Conservation (phyloP, 768 basidiomycete species). For the Amanita subjunquillea region DNA sequence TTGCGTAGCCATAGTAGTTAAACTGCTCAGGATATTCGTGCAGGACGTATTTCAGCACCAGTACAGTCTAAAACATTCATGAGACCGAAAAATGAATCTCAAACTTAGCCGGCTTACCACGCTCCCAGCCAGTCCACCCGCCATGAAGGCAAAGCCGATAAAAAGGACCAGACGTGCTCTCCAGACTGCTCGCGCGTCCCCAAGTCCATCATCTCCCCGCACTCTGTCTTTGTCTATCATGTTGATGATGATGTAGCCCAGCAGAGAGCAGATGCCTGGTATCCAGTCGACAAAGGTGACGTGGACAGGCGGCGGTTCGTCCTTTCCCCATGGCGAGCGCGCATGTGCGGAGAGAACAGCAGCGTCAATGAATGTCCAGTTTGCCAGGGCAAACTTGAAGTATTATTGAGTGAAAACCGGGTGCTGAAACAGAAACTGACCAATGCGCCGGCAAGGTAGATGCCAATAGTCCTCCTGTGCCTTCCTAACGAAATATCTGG, state of each 20-base stretch:
- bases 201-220: constrained; percentile 67
- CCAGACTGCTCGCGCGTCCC: constrained; percentile 83
- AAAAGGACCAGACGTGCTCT: constrained; percentile 85
- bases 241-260: constrained; percentile 90
- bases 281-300: constrained; percentile 95
- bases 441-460: constrained; percentile 86
- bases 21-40: constrained; percentile 55
- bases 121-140: constrained; percentile 94
- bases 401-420: background rate
- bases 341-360: constrained; percentile 85
- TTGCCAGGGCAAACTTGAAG: constrained; percentile 74
- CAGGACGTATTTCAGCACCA: constrained; percentile 79
- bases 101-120: constrained; percentile 50
- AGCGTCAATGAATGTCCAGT: constrained; percentile 94
- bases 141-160: constrained; percentile 95
- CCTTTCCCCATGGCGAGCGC: constrained; percentile 59
- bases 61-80: constrained; percentile 44
- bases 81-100: background rate
- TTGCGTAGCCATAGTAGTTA: constrained; percentile 80
- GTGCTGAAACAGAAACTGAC: constrained; percentile 37
- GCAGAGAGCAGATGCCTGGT: constrained; percentile 86
- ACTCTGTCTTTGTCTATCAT: constrained; percentile 92
- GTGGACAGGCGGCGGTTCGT: constrained; percentile 54
- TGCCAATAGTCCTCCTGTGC: constrained; percentile 74
- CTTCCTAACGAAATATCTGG: constrained; percentile 67